phyloP scores from a whole-genome alignment of 2,329 filamentous ascomycete genomes.

The Cadophora malorum region DNA sequence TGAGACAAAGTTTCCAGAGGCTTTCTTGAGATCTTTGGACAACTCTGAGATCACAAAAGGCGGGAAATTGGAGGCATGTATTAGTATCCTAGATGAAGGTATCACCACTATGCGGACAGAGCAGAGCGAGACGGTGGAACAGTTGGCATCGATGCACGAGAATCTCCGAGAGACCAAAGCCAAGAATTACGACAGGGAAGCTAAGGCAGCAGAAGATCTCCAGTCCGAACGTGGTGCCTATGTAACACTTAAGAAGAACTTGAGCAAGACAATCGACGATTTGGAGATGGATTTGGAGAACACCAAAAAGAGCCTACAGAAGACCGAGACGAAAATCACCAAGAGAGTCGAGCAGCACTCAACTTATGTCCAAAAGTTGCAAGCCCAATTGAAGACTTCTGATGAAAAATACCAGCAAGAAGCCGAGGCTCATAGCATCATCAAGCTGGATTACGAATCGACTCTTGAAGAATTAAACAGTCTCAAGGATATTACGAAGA shows the following conservation, averaged over 20 bases:
- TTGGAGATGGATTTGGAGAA: neutral
- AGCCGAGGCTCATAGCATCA: neutral
- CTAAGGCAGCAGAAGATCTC: neutral
- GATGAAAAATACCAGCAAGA: neutral
- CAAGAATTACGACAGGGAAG: neutral
- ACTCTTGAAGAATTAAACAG: neutral
- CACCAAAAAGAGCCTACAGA: neutral
- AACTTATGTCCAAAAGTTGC: neutral
- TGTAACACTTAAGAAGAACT: neutral
- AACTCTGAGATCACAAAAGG: neutral
- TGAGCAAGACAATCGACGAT: neutral
- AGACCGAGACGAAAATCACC: neutral
- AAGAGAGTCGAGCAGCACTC: neutral
- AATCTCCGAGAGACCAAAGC: neutral
- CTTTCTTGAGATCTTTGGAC: neutral
- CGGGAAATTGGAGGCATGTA: neutral
- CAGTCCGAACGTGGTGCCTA: neutral
- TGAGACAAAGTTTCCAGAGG: neutral
- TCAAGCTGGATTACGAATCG: neutral
- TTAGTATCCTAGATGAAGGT: neutral
- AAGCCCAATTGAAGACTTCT: neutral
- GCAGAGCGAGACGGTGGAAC: neutral
- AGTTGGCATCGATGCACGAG: neutral
- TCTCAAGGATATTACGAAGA: neutral
- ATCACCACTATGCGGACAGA: neutral